Base-by-base conservation (phyloP, 1,284 basidiomycete genomes). In the Xerocomus nothofagi region DNA sequence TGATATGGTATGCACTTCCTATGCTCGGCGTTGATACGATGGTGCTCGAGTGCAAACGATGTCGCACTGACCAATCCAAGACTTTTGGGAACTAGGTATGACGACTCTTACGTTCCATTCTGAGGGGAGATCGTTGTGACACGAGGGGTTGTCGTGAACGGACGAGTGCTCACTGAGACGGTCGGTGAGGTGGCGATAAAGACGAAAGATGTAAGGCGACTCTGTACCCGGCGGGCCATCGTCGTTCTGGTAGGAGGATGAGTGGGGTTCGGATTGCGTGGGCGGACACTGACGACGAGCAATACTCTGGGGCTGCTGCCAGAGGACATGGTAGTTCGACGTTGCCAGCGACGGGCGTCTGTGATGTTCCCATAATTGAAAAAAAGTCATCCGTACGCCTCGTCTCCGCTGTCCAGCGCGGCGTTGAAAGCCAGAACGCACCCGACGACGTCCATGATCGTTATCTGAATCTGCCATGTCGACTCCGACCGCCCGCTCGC, bases 91-190 rank as follows among this genome's bases (percentile, higher is more conserved):
- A 57, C 85, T 86, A 2, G 93, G 93, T 15, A 96, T 73, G 50
- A 96, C 92, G 3, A 97, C 93, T 59, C 84, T 86, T 34, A 97
- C 89, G 57, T 92, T 79, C 88, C 90, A 93, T 5, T 86, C 88
- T 84, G 37, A 34, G 34, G 36, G 15, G 31, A 21, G 8, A 36
- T 36, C 31, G 37, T 38, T 18, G 45, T 53, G 46, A 53, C 29
- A 56, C 47, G 26, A 49, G 39, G 34, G 34, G 29, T 54, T 39
- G 41, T 51, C 42, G 40, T 47, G 53, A 41, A 46, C n/a, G 47
- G 33, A 20, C 23, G 23, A 30, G 24, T 36, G 55, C 66, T 53
- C 60, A 87, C 88, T 86, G 20, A 93, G 77, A 47, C 77, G 71
- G 39, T 75, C 65, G 11, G 78, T 81, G 21, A 97, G 74, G 52